Evolutionary conservation across 1,139 yeast species (phyloP).

Genomic region (Spathaspora jeffriesii): DNA sequence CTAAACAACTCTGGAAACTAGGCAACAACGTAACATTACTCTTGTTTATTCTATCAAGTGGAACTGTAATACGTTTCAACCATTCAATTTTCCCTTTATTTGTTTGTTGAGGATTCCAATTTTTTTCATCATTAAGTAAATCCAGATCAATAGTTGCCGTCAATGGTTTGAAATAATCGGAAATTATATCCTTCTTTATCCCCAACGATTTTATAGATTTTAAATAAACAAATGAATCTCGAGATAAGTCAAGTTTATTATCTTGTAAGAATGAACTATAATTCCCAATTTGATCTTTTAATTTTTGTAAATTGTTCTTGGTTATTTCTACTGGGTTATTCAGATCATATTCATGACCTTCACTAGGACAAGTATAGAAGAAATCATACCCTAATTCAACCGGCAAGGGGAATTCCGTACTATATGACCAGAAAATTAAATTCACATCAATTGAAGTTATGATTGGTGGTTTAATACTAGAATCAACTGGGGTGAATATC

Average conservation of each 20-base stretch:
- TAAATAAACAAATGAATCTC: slow-evolving; percentile 35
- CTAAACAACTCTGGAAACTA: slow-evolving; percentile 44
- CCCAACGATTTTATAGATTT: slow-evolving; percentile 41
- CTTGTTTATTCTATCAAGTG: slow-evolving; percentile 34
- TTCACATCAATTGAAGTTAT: slow-evolving; percentile 35
- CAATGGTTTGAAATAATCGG: slow-evolving; percentile 34
- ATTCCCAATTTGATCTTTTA: slow-evolving; percentile 35
- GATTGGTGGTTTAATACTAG: slow-evolving; percentile 29
- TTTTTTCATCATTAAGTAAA: slow-evolving; percentile 20
- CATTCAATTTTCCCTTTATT: slow-evolving; percentile 22
- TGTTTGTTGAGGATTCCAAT: slow-evolving; percentile 30
- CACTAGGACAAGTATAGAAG: slow-evolving; percentile 26
- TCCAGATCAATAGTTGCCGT: slow-evolving; percentile 20
- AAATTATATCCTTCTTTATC: slow-evolving; percentile 42
- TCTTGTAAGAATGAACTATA: slow-evolving; percentile 37
- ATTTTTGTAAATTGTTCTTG: slow-evolving; percentile 32
- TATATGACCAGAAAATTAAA: slow-evolving; percentile 44
- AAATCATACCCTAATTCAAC: slow-evolving; percentile 42
- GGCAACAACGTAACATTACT: slow-evolving; percentile 43
- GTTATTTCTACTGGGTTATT: slow-evolving; percentile 33
- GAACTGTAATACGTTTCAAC: slow-evolving; percentile 29
- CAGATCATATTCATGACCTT: slow-evolving; percentile 9
- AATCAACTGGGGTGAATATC: slow-evolving; percentile 18
- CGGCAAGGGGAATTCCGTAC: slow-evolving; percentile 45
- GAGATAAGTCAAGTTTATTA: slow-evolving; percentile 32